Evolutionary conservation across 371 early-diverging fungal genomes (phyloP), one percentile per base, ranked within the genome.

Genomic region (Mucor irregularis): DNA sequence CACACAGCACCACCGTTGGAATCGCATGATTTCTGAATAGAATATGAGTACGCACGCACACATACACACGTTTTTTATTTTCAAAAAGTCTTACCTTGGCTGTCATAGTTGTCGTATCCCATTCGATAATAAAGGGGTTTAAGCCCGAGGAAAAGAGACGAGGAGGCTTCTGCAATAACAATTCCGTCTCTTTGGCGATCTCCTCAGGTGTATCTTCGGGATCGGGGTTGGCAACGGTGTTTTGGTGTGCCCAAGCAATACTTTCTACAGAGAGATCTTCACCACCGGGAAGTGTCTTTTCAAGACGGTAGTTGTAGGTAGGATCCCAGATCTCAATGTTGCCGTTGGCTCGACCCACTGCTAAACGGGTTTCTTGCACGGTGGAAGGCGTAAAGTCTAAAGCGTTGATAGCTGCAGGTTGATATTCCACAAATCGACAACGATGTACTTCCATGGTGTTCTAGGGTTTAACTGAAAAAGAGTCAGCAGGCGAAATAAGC

Each of bases 321-420:
- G 90, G 87, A 73, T 85, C 87, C 93, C 95, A 96, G 52, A 97
- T 80, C 74, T 97, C 96, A 56, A 97, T 92, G 56, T 95, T 89
- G 21, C 97, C 97, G 61, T 94, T 92, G 9, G 86, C 90, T 49
- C 97, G 76, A 19, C 92, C 97, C 28, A 92, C 90, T 0, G 97
- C 97, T 17, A 94, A 58, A 24, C 78, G 59, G 39, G 63, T 58
- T 10, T 74, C 54, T 25, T 69, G 64, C 1, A 83, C 76, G 3
- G 85, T 80, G 17, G 61, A 49, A 19, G 91, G 91, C 16, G 90
- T 85, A 51, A 89, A 89, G 51, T 88, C 82, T 40, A 97, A 80
- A 7, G 90, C 83, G 63, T 89, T 90, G 56, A 95, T 90, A 42
- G 92, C 88, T 28, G 91, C 80, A 9, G 97, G 96, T 31, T 84